These are phyloP conservation scores for Monosporascus sp. DNA, from an alignment of 2,329 filamentous ascomycete genomes.

Conservation along the genomic window DNA sequence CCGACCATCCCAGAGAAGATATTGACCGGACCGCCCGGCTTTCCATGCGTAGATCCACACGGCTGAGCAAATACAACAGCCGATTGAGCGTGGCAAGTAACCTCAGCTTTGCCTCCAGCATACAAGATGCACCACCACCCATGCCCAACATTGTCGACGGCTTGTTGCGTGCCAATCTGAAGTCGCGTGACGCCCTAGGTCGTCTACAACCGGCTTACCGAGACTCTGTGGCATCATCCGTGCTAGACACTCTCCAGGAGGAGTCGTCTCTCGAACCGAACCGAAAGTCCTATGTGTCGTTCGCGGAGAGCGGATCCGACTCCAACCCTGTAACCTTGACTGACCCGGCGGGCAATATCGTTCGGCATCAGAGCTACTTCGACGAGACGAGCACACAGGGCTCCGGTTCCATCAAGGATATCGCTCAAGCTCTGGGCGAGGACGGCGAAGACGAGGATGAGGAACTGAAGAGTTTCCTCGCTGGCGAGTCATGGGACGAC, in stretches of 20 bases:
- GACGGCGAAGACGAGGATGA: conserved; percentile 91
- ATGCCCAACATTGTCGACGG: conserved; percentile 93
- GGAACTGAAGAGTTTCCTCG: conserved; percentile 82
- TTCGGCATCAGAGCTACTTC: conserved; percentile 71
- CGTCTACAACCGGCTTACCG: conserved; percentile 61
- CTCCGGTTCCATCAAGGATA: conserved; percentile 72
- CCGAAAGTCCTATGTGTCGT: conserved; percentile 93
- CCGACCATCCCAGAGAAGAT: conserved; percentile 86
- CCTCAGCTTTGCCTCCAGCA: conserved; percentile 84
- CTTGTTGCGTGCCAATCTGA: conserved; percentile 65
- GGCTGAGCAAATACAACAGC: conserved; percentile 87
- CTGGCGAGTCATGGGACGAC: conserved; percentile 90
- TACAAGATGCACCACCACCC: conserved; percentile 89
- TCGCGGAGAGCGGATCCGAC: conserved; percentile 71
- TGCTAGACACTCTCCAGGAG: conserved; percentile 85
- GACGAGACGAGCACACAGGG: conserved; percentile 72
- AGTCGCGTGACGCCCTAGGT: conserved; percentile 37
- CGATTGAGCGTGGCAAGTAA: conserved; percentile 92
- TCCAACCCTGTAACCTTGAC: conserved; percentile 65
- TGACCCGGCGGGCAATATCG: conserved; percentile 65
- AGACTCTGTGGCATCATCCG: conserved; percentile 83
- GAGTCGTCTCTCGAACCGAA: conserved; percentile 83
- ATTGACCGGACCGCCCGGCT: conserved; percentile 94
- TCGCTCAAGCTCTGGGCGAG: conserved; percentile 79
- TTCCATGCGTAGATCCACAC: conserved; percentile 83